A percentile compares a stretch with the other conserved stretches of the same genome.
phyloP scores from a whole-genome alignment of 768 basidiomycete genomes.

The Lyophyllum atratum region DNA sequence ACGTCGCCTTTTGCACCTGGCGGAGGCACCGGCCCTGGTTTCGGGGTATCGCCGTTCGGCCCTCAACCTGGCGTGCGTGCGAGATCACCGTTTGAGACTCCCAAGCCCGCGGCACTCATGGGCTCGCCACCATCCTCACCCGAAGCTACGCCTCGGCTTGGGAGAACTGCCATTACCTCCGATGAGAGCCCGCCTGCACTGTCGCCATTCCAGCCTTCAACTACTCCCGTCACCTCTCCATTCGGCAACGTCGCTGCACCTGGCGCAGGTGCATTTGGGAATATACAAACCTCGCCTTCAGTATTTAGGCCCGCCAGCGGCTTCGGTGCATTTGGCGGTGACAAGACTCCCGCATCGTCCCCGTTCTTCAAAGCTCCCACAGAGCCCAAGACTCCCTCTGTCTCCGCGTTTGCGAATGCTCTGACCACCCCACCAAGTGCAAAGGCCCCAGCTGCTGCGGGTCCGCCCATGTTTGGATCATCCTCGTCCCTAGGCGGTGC shows the following conservation, averaged over 20 bases:
- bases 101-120: slow-evolving; percentile 5
- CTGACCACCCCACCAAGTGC: slow-evolving; percentile 23
- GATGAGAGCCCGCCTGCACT: slow-evolving; percentile 13
- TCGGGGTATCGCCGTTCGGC: slow-evolving; percentile 8
- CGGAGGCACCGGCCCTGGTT: slow-evolving; percentile 1
- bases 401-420: slow-evolving; percentile 37
- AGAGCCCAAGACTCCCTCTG: slow-evolving; percentile 32
- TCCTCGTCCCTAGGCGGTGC: slow-evolving; percentile 35
- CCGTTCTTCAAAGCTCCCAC: slow-evolving; percentile 52
- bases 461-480: slow-evolving; percentile 39
- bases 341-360: slow-evolving; percentile 41
- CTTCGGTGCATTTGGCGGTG: slow-evolving; percentile 51
- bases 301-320: slow-evolving; percentile 43
- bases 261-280: slow-evolving; percentile 39
- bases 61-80: slow-evolving; percentile 8
- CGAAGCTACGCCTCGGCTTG: slow-evolving; percentile 17
- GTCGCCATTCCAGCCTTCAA: slow-evolving; percentile 20
- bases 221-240: slow-evolving; percentile 24
- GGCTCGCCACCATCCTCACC: slow-evolving; percentile 23
- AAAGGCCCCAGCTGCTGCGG: slow-evolving; percentile 17
- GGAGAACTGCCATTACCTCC: slow-evolving; percentile 15
- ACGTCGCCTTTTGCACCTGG: slow-evolving; percentile 1
- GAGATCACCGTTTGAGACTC: slow-evolving; percentile 7
- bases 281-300: slow-evolving; percentile 34
- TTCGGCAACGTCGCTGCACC: slow-evolving; percentile 12